A percentile compares a stretch with the other conserved stretches of the same genome.
phyloP scores from a whole-genome alignment of 1,139 yeast genomes.

The Candida mesenterica region DNA sequence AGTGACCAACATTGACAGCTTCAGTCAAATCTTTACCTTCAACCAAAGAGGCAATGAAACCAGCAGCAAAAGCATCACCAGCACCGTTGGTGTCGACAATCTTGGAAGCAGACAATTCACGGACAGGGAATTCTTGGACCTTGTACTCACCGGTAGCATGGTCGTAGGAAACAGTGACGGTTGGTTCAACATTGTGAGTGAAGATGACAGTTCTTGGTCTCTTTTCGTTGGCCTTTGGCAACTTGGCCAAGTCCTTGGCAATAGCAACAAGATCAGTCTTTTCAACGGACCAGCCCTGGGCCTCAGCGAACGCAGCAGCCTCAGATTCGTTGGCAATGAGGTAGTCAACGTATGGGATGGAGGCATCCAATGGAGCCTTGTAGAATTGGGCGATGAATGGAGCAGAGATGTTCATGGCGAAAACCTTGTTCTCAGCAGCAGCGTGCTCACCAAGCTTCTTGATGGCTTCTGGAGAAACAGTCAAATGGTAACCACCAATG shows the following conservation, averaged over 20 bases:
- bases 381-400: constrained; percentile 96
- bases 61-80: constrained; percentile 99
- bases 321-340: constrained; percentile 96
- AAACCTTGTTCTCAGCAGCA: constrained; percentile 78
- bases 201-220: constrained; percentile 82
- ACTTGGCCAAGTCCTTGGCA: constrained; percentile 77
- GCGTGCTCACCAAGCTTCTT: constrained; percentile 87
- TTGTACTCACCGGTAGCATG: constrained; percentile 44
- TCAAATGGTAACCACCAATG: constrained; percentile 97
- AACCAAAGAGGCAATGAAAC: constrained; percentile 88
- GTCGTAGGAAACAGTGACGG: constrained; percentile 66
- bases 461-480: constrained; percentile 96
- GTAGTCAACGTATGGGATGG: constrained; percentile 84
- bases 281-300: constrained; percentile 61
- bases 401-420: constrained; percentile 86
- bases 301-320: constrained; percentile 90
- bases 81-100: constrained; percentile 97
- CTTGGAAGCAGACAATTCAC: constrained; percentile 61
- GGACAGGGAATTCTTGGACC: constrained; percentile 62
- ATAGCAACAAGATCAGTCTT: constrained; percentile 65
- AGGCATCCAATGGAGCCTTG: constrained; percentile 82
- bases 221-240: constrained; percentile 71
- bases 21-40: constrained; percentile 62
- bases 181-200: constrained; percentile 92
- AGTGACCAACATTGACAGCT: constrained; percentile 85